Conservation (phyloP, 495 filamentous ascomycete genomes). For the Aspergillus diversus region DNA sequence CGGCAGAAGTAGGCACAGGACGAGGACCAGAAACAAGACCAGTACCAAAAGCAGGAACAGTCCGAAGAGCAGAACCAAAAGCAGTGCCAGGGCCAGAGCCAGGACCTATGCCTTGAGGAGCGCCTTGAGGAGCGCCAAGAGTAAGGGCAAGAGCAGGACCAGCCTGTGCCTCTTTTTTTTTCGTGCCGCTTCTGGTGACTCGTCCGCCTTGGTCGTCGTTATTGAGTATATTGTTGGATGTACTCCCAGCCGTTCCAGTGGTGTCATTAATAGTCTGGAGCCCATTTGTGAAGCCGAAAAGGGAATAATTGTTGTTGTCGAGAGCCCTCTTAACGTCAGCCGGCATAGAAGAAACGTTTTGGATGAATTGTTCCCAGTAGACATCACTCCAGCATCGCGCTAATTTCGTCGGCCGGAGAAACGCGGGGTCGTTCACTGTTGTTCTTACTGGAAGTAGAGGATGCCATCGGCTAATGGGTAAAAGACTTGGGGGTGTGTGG, state of each 20-base stretch:
- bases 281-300: not conserved
- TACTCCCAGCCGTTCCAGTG: not conserved
- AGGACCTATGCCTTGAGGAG: not conserved
- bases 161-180: not conserved
- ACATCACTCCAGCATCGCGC: slow-evolving; percentile 21
- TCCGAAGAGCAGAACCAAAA: not conserved
- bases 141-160: not conserved
- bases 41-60: slow-evolving; percentile 8
- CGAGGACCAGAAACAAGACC: not conserved
- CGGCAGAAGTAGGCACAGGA: slow-evolving; percentile 4
- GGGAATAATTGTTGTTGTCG: not conserved
- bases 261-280: not conserved
- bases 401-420: slow-evolving; percentile 21
- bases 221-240: not conserved
- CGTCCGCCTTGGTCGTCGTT: not conserved
- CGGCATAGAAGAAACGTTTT: not conserved
- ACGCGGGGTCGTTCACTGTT: slow-evolving; percentile 3
- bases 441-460: slow-evolving; percentile 9
- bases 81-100: slow-evolving; percentile 1
- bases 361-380: slow-evolving; percentile 25
- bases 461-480: slow-evolving; percentile 35
- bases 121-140: not conserved
- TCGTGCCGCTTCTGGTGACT: not conserved
- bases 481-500: not conserved
- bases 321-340: too few species aligned